Conservation (phyloP, 1,139 yeast species). For the Saccharomyces hybrid region DNA sequence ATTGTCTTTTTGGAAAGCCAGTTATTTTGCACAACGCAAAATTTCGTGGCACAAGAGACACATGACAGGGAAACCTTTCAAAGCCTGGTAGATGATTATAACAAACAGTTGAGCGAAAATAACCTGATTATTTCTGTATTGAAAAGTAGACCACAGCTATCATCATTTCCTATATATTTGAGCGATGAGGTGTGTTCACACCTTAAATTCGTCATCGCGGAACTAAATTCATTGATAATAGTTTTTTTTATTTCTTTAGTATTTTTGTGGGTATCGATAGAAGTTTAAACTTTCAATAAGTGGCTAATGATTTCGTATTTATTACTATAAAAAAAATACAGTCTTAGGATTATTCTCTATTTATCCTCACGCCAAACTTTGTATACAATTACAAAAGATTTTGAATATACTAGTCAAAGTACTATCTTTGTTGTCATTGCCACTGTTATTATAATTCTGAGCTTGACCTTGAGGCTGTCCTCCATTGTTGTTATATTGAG, state of each 20-base stretch:
- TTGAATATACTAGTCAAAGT: neutral
- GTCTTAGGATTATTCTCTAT: neutral
- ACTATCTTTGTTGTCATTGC: slow-evolving; percentile 2
- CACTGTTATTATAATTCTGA: neutral
- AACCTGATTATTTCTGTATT: neutral
- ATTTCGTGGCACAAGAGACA: neutral
- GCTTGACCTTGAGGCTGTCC: neutral
- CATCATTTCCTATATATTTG: neutral
- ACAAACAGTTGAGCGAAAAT: neutral
- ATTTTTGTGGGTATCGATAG: neutral
- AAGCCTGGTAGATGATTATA: neutral
- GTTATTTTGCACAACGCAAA: neutral
- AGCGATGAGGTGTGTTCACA: neutral
- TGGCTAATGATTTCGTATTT: neutral
- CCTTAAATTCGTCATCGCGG: neutral
- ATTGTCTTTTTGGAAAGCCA: neutral
- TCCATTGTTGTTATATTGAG: neutral
- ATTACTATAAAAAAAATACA: neutral
- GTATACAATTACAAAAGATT: neutral
- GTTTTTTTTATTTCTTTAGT: neutral
- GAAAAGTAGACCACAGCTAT: neutral
- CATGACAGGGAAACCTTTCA: neutral
- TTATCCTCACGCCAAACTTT: neutral
- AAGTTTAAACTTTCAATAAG: neutral
- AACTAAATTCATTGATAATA: neutral